Evolutionary conservation across 129 eudicot genomes (phyloP).

Genomic region (Centaurea solstitialis): DNA sequence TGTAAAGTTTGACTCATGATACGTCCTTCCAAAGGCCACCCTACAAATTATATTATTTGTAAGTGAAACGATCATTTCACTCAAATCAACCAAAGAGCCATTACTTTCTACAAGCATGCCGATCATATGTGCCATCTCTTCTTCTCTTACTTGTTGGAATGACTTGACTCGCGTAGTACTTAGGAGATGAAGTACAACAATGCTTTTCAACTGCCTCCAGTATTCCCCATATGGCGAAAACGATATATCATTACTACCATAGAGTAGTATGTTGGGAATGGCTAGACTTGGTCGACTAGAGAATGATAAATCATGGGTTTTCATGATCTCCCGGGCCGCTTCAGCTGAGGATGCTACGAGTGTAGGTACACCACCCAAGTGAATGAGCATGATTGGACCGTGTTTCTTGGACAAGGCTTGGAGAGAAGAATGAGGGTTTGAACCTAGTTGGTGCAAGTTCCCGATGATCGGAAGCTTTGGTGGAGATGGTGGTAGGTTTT

Average conservation of each 20-base stretch:
- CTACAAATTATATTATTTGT: conserved; percentile 8
- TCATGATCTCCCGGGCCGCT: conserved; percentile 37
- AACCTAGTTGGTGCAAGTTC: conserved; percentile 56
- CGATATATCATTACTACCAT: conserved; percentile 25
- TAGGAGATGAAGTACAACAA: conserved; percentile 16
- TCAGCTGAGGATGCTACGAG: conserved; percentile 30
- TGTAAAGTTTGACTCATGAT: neutral
- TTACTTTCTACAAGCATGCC: neutral
- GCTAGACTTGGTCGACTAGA: conserved; percentile 11
- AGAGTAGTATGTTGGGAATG: neutral
- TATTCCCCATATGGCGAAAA: conserved; percentile 36
- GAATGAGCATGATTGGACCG: conserved; percentile 52
- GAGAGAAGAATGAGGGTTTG: conserved; percentile 37
- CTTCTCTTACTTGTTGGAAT: conserved; percentile 28
- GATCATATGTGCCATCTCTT: conserved; percentile 28
- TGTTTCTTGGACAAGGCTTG: conserved; percentile 33
- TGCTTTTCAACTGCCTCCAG: conserved; percentile 25
- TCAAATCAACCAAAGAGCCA: conserved; percentile 13
- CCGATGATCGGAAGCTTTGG: conserved; percentile 52
- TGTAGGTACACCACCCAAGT: conserved; percentile 33
- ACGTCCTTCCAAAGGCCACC: conserved; percentile 28
- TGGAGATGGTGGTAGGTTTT: conserved; percentile 57
- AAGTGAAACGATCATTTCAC: neutral
- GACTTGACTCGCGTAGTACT: conserved; percentile 15
- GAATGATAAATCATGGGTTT: conserved; percentile 39